Percentiles rank a stretch among this genome's conserved stretches.
Conservation (phyloP, 1,284 basidiomycete genomes). For the Laetiporus sulphureus region DNA sequence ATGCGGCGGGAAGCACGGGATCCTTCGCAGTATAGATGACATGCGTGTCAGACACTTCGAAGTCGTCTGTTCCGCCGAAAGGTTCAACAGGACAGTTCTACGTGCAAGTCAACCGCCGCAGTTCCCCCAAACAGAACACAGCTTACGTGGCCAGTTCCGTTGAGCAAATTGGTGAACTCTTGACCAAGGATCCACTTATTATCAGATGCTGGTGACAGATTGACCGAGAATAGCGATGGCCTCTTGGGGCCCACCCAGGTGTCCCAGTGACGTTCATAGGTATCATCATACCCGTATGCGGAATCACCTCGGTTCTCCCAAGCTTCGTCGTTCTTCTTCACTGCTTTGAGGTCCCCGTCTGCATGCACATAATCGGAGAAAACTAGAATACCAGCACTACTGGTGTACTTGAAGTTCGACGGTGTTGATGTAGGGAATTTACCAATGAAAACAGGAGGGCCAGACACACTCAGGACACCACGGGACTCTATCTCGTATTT, state of each 20-base stretch:
- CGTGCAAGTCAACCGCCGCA: constrained; percentile 8
- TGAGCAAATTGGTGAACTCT: constrained; percentile 53
- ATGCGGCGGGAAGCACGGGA: constrained; percentile 61
- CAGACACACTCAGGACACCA: constrained; percentile 24
- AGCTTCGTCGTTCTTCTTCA: constrained; percentile 59
- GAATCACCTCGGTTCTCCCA: constrained; percentile 69
- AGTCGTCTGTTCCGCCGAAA: constrained; percentile 73
- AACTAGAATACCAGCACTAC: constrained; percentile 44
- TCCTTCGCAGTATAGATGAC: constrained; percentile 86
- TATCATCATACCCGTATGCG: constrained; percentile 74
- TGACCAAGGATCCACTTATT: constrained; percentile 47
- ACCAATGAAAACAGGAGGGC: constrained; percentile 27
- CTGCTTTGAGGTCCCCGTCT: constrained; percentile 64
- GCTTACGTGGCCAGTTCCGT: constrained; percentile 61
- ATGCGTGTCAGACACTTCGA: constrained; percentile 59
- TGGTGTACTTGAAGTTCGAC: constrained; percentile 63
- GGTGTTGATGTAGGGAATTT: constrained; percentile 62
- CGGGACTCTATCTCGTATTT: constrained; percentile 27
- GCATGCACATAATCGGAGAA: constrained; percentile 77
- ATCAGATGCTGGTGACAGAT: constrained; percentile 40
- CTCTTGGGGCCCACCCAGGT: constrained; percentile 75
- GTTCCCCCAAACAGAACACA: background rate
- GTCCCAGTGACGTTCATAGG: constrained; percentile 86
- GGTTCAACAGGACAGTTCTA: constrained; percentile 78
- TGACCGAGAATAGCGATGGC: constrained; percentile 61